Percentiles rank a stretch among this genome's conserved stretches.
Conservation (phyloP, 805 yeast species). For the Wickerhamiella brachini region DNA sequence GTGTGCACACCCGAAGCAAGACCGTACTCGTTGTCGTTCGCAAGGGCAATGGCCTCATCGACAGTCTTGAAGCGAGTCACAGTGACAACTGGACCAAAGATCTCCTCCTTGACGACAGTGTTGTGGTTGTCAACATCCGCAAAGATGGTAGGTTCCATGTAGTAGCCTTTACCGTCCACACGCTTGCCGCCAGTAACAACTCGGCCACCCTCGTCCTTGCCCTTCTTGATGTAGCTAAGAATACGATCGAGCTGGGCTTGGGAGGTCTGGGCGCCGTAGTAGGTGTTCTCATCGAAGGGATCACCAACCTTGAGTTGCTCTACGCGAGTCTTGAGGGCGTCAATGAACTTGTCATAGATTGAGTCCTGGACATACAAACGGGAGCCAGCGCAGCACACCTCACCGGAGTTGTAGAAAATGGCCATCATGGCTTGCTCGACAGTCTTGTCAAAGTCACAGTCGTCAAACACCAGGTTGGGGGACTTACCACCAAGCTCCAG, state of each 20-base stretch:
- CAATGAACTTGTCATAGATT: conserved; percentile 60
- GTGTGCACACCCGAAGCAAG: conserved; percentile 76
- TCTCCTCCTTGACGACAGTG: conserved; percentile 64
- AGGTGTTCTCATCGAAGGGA: conserved; percentile 59
- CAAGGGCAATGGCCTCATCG: conserved; percentile 52
- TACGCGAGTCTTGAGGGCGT: conserved; percentile 39
- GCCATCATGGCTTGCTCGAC: conserved; percentile 62
- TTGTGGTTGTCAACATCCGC: conserved; percentile 52
- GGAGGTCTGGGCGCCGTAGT: conserved; percentile 88
- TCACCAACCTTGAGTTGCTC: conserved; percentile 50
- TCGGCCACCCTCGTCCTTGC: conserved; percentile 72
- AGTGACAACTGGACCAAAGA: conserved; percentile 76
- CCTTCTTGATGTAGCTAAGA: conserved; percentile 57
- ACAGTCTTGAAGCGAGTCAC: conserved; percentile 51
- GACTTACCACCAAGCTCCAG: conserved; percentile 95
- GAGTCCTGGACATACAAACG: conserved; percentile 78
- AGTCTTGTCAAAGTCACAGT: conserved; percentile 67
- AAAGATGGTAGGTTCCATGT: conserved; percentile 62
- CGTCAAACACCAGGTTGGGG: conserved; percentile 76
- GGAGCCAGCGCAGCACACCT: conserved; percentile 90
- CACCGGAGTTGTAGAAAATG: conserved; percentile 87
- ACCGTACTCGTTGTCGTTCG: conserved; percentile 66
- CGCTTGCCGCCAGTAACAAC: conserved; percentile 65
- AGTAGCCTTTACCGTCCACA: conserved; percentile 42
- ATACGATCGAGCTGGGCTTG: conserved; percentile 62